These are phyloP conservation scores for Telfairia occidentalis DNA, from an alignment of 331 rosid species.

Conservation along the genomic window DNA sequence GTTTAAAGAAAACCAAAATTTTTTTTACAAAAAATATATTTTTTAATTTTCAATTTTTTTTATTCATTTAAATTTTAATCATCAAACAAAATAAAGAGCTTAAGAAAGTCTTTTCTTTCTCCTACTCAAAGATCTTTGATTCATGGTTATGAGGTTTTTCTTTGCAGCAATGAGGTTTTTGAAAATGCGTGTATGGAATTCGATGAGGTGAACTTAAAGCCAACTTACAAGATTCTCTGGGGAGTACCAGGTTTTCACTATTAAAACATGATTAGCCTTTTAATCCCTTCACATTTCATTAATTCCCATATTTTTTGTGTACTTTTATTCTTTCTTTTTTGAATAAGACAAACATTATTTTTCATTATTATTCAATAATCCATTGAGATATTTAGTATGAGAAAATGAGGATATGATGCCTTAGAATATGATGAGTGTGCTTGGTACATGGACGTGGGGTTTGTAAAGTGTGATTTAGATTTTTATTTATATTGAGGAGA, in stretches of 20 bases:
- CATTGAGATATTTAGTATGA: background rate
- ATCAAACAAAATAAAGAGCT: background rate
- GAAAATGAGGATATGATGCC: background rate
- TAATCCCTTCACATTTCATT: background rate
- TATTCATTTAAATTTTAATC: background rate
- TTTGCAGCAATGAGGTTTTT: constrained; percentile 65
- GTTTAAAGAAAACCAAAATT: background rate
- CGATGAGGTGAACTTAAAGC: constrained; percentile 87
- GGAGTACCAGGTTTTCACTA: constrained; percentile 72
- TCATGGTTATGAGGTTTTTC: constrained; percentile 13
- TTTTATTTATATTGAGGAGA: background rate
- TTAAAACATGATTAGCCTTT: background rate
- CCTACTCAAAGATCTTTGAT: constrained; percentile 17
- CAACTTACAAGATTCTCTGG: constrained; percentile 91
- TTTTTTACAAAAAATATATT: background rate
- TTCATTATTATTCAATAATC: background rate
- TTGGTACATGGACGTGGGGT: background rate
- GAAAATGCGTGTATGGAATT: constrained; percentile 97
- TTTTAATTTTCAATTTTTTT: background rate
- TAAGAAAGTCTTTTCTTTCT: background rate
- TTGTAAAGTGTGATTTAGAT: background rate
- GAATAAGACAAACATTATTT: background rate
- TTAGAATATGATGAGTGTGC: background rate
- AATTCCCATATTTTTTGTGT: background rate
- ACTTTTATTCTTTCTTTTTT: background rate